phyloP scores from a whole-genome alignment of 768 basidiomycete genomes.

The Collybiopsis confluens region DNA sequence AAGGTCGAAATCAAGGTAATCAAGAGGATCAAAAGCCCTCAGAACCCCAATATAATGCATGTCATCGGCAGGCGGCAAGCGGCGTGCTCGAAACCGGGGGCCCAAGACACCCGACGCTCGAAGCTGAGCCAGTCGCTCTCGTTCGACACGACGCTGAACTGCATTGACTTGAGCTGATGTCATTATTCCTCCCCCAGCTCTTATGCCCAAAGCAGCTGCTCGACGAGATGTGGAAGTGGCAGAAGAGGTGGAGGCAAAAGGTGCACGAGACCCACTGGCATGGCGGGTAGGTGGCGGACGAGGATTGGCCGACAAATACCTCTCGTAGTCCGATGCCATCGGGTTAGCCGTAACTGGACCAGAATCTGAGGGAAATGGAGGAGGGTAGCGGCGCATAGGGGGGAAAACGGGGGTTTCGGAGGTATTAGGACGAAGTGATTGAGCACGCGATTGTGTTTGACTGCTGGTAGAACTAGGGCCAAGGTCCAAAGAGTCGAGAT shows the following conservation, averaged over 20 bases:
- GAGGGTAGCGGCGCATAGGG: constrained; percentile 6
- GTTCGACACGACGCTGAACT: background rate
- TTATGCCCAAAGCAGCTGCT: background rate
- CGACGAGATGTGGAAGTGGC: background rate
- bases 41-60: constrained; percentile 1
- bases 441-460: background rate
- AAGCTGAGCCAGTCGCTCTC: background rate
- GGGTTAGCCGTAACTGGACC: constrained; percentile 2
- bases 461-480: background rate
- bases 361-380: background rate
- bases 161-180: background rate
- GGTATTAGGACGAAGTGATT: background rate
- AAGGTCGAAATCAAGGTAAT: background rate
- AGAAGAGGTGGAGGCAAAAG: background rate
- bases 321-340: background rate
- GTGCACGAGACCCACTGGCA: background rate
- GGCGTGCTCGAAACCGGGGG: background rate
- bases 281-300: background rate
- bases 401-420: background rate
- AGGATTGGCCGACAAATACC: background rate
- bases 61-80: background rate
- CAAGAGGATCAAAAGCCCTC: background rate
- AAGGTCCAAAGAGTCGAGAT: background rate
- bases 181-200: constrained; percentile 5
- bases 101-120: background rate